Evolutionary conservation across 2,329 filamentous ascomycete species (phyloP), one percentile per base, ranked within the genome.

Genomic region (Fusarium xylarioides): DNA sequence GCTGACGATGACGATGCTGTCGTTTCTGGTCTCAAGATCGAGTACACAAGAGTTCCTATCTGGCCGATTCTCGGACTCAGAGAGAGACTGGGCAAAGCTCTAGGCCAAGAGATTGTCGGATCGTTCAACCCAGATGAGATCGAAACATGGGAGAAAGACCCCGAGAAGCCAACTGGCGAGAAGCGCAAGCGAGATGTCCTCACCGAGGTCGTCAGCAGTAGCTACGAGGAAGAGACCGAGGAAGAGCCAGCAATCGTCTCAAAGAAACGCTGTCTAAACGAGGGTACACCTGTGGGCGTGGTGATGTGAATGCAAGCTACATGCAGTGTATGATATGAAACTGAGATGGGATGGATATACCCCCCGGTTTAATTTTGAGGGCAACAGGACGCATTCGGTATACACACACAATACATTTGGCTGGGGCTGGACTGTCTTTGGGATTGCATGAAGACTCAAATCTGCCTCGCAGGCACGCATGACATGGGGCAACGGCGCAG

Each of bases 11-110:
- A 80, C 6, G 74, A 71, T 5, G 75, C 76, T 9, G 74, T 77
- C 19, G 53, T 80, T 7, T 66, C 77, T 18, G 82, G 83, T 5
- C 79, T 90, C 66, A 80, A 80, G 40, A 85, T 90, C 26, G 81
- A 85, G 38, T 85, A 86, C 75, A 81, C 82, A 4, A 82, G 82
- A 12, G 86, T 90, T 4, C 85, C 86, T 0, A 82, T 87, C 32
- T 90, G 87, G 86, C 88, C 88, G 0, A 82, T 89, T 11, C 76
- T 88, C 1, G 88, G 88, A 8, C 82, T 90, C 11, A 85, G 86
- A 66, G 87, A 90, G 76, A 84, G 88, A 11, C 81, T 90, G 1
- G 87, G 86, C 43, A 84, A 84, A 69, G 88, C 86, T 7, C 79
- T 90, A 1, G 88, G 88, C 12, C 78, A 80, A 23, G 86, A 88